Conservation (phyloP, 768 basidiomycete genomes). For the Phylloporus arenicola region DNA sequence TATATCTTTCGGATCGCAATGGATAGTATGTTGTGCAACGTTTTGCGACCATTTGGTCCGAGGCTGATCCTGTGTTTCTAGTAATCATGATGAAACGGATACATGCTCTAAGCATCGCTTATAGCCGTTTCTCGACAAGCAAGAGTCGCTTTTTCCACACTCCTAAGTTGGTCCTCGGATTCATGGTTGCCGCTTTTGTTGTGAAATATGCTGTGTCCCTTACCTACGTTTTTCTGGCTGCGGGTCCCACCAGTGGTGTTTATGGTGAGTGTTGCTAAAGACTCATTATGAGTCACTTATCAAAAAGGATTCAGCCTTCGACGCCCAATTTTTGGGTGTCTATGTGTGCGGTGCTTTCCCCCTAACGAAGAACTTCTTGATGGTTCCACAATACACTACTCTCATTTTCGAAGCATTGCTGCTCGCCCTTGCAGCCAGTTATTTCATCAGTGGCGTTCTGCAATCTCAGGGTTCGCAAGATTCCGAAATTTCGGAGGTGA, state of each 20-base stretch:
- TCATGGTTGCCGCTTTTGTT: constrained; percentile 6
- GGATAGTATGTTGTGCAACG: too few relatives aligned
- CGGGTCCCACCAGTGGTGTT: constrained; percentile 9
- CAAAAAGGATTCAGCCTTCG: background rate
- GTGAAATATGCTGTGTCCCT: constrained; percentile 3
- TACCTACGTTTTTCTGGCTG: constrained; percentile 6
- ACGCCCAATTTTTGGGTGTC: background rate
- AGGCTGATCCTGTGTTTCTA: too few relatives aligned
- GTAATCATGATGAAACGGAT: too few relatives aligned
- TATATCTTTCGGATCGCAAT: too few relatives aligned
- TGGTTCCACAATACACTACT: constrained; percentile 5
- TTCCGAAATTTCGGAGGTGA: background rate
- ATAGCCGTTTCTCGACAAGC: too few relatives aligned
- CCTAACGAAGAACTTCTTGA: background rate
- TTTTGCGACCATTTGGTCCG: too few relatives aligned
- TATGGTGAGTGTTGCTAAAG: constrained; percentile 1
- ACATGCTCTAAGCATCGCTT: too few relatives aligned
- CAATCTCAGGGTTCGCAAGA: background rate
- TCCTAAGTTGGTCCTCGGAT: too few relatives aligned
- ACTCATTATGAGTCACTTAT: background rate
- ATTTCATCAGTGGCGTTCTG: constrained; percentile 4
- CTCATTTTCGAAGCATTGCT: constrained; percentile 14
- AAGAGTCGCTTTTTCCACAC: too few relatives aligned
- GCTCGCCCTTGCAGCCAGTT: constrained; percentile 13
- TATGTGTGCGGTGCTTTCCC: constrained; percentile 1